Percentiles rank a stretch among this genome's conserved stretches.
phyloP scores from a whole-genome alignment of 805 yeast genomes.

The Monosporozyma servazzii region DNA sequence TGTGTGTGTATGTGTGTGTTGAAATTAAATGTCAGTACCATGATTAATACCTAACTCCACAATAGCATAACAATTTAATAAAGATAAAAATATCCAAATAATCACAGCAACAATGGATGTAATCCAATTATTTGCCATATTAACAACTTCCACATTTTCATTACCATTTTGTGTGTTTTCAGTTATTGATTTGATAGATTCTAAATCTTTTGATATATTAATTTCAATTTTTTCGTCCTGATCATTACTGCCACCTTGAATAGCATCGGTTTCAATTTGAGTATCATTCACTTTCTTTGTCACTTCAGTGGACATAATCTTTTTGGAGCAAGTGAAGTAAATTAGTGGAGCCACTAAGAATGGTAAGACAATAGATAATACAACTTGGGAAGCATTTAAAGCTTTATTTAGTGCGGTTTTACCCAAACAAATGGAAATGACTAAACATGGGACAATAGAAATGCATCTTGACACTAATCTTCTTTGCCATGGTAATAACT shows the following conservation, averaged over 20 bases:
- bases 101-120: constrained; percentile 42
- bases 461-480: constrained; percentile 68
- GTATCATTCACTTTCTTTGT: constrained; percentile 4
- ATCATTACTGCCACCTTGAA: constrained; percentile 5
- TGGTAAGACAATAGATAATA: constrained; percentile 72
- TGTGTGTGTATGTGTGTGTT: too few relatives aligned
- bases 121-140: constrained; percentile 56
- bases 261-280: constrained; percentile 6
- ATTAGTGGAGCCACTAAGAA: constrained; percentile 78
- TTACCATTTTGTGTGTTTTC: constrained; percentile 13
- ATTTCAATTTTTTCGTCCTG: neutral
- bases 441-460: constrained; percentile 73
- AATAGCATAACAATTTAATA: constrained; percentile 59
- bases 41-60: constrained; percentile 32
- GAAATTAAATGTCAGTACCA: too few relatives aligned
- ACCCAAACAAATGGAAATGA: constrained; percentile 64
- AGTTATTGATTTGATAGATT: constrained; percentile 1
- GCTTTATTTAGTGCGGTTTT: constrained; percentile 61
- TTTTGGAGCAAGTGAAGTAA: constrained; percentile 63
- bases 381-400: constrained; percentile 78
- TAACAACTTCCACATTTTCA: constrained; percentile 27
- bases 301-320: constrained; percentile 55
- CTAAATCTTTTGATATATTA: neutral
- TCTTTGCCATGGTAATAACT: constrained; percentile 68
- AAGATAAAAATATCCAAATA: constrained; percentile 64